phyloP scores from a whole-genome alignment of 371 early-diverging fungal species.

The Parasitella parasitica region DNA sequence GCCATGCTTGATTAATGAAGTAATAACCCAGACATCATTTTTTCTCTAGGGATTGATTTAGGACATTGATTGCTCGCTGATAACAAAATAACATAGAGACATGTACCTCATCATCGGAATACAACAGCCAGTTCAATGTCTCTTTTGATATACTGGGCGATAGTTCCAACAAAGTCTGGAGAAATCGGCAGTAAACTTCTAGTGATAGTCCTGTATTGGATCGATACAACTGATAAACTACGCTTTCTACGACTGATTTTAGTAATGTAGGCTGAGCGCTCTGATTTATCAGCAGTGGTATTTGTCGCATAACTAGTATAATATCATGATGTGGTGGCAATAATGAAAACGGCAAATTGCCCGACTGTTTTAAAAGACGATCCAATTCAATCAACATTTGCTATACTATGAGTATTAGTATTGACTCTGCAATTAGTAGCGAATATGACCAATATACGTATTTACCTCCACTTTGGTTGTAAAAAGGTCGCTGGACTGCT shows the following conservation, averaged over 20 bases:
- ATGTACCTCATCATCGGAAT: conserved; percentile 82
- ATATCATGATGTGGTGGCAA: conserved; percentile 84
- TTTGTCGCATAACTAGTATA: conserved; percentile 70
- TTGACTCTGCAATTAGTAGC: no score
- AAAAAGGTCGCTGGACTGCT: conserved; percentile 13
- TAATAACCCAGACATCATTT: conserved; percentile 77
- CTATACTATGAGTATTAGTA: no score
- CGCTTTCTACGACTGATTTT: conserved; percentile 78
- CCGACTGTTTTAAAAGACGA: conserved; percentile 62
- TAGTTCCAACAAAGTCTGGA: conserved; percentile 79
- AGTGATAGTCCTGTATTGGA: conserved; percentile 72
- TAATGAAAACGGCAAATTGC: conserved; percentile 58
- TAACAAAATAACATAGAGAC: background rate
- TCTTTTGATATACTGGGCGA: conserved; percentile 80
- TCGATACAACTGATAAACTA: conserved; percentile 79
- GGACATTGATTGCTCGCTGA: no score
- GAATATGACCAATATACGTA: no score
- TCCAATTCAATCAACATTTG: conserved; percentile 78
- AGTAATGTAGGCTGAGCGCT: conserved; percentile 60
- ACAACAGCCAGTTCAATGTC: conserved; percentile 84
- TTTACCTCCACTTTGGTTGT: conserved; percentile 24
- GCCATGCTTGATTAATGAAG: conserved; percentile 75
- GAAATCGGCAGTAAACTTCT: conserved; percentile 79
- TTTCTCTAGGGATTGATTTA: no score
- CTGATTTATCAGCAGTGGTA: conserved; percentile 66